Conservation (phyloP, 1,284 basidiomycete genomes). For the Tausonia pullulans region DNA sequence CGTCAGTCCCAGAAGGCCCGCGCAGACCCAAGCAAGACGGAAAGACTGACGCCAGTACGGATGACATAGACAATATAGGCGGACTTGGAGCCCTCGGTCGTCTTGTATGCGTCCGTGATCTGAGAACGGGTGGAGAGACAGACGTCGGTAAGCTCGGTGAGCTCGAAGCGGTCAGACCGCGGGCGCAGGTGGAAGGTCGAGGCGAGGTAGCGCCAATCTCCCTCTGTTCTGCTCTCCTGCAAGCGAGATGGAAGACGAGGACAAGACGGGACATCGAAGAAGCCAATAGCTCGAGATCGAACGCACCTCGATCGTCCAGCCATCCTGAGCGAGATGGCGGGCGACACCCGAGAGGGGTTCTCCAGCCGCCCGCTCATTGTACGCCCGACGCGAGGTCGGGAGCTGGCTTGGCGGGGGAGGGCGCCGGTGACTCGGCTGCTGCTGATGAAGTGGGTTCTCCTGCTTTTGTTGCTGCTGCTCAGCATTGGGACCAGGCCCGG, state of each 20-base stretch:
- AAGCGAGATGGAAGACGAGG: background rate
- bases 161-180: background rate
- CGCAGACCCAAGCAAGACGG: background rate
- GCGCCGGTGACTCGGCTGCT: too few relatives aligned
- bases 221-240: too few relatives aligned
- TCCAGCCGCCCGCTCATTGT: constrained; percentile 1
- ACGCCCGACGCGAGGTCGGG: background rate
- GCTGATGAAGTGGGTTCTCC: too few relatives aligned
- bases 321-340: constrained; percentile 7
- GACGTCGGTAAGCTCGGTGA: background rate
- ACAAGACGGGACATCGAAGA: too few relatives aligned
- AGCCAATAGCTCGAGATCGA: background rate
- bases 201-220: too few relatives aligned
- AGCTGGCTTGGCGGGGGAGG: too few relatives aligned
- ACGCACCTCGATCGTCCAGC: constrained; percentile 25
- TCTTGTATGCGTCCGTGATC: constrained; percentile 95
- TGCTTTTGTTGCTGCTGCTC: too few relatives aligned
- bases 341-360: constrained; percentile 4
- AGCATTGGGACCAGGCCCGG: too few relatives aligned
- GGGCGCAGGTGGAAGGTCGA: too few relatives aligned
- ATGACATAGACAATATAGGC: constrained; percentile 95
- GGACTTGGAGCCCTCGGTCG: constrained; percentile 67
- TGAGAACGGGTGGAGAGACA: constrained; percentile 26
- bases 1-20: background rate
- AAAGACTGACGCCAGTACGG: constrained; percentile 62